Base-by-base conservation (phyloP, 345 rosid genomes). In the Gossypium thurberi region DNA sequence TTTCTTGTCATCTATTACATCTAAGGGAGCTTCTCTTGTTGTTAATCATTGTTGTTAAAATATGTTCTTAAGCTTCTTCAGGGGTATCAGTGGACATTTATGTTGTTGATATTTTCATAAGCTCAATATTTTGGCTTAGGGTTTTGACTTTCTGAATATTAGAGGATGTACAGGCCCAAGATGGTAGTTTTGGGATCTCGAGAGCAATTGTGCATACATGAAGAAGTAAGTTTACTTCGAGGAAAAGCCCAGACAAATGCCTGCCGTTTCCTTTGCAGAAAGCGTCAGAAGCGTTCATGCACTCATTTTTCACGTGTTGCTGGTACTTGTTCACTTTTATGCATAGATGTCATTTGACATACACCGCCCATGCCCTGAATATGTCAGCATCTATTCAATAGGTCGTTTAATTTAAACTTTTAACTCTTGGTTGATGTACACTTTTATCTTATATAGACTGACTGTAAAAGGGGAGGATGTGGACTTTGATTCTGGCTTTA, bases 181-280 rank as follows among this genome's bases (percentile, higher is more conserved):
- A 95, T 91, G 98, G 80, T 90, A 74, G 81, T 95, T 58, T 81
- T 95, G 52, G 98, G 99, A 71, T 95, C 98, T 12, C 87, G 98
- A 74, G 96, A 95, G 85, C 98, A 93, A 73, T 77, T 92, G 59
- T 95, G 99, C 77, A 90, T 91, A 76, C 94, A 92, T 78, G 89
- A 87, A 20, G 85, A 95, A 79, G 96, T 95, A 15, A 89, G 93
- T 60, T 83, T 87, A 74, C 91, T 93, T 55, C 91, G 80, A 69
- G 98, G 98, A 78, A 95, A 86, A 80, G 91, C 96, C 53, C 98
- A 92, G 63, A 88, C 86, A 50, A 86, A 91, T 80, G 96, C 97
- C 62, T 95, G 97, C 74, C 94, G 80, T 46, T 81, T 43, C 81
- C 82, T 85, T 65, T 87, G 94, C 83, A 89, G 80, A 84, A 92